These are phyloP conservation scores for Penicillium paxilli DNA, from an alignment of 495 filamentous ascomycete genomes.

Conservation along the genomic window DNA sequence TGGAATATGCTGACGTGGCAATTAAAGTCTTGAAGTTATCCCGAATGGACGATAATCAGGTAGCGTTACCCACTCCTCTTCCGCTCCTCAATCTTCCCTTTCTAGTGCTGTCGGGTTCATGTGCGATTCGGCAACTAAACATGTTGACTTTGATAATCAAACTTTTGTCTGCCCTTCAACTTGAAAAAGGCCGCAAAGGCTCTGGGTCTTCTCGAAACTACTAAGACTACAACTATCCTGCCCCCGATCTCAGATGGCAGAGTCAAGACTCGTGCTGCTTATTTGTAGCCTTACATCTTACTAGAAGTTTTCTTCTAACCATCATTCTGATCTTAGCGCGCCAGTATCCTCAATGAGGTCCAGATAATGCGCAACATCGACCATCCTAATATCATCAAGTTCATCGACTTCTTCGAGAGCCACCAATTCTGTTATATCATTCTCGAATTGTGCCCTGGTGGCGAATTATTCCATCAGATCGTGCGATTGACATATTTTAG, in stretches of 20 bases:
- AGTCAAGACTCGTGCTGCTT: neutral
- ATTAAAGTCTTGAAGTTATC: constrained; percentile 97
- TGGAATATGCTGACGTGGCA: constrained; percentile 75
- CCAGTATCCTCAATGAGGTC: constrained; percentile 75
- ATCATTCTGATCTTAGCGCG: constrained; percentile 57
- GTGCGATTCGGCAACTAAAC: neutral
- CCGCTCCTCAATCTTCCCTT: constrained; percentile 14
- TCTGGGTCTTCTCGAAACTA: neutral
- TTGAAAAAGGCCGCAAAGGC: neutral
- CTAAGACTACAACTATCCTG: neutral
- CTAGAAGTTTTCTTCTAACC: constrained; percentile 2
- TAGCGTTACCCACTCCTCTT: constrained; percentile 40
- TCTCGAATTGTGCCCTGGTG: constrained; percentile 87
- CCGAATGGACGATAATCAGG: constrained; percentile 93
- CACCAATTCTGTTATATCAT: constrained; percentile 93
- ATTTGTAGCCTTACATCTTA: constrained; percentile 19
- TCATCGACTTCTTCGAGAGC: constrained; percentile 88
- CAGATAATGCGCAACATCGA: constrained; percentile 94
- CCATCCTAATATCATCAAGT: constrained; percentile 87
- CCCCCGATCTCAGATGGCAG: neutral
- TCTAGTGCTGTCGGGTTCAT: neutral
- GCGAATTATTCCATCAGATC: constrained; percentile 95
- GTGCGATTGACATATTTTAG: constrained; percentile 95
- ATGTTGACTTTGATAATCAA: neutral
- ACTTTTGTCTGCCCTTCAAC: neutral